These are phyloP conservation scores for Tardiomyces depauwii DNA, from an alignment of 1,139 yeast genomes.

Conservation along the genomic window DNA sequence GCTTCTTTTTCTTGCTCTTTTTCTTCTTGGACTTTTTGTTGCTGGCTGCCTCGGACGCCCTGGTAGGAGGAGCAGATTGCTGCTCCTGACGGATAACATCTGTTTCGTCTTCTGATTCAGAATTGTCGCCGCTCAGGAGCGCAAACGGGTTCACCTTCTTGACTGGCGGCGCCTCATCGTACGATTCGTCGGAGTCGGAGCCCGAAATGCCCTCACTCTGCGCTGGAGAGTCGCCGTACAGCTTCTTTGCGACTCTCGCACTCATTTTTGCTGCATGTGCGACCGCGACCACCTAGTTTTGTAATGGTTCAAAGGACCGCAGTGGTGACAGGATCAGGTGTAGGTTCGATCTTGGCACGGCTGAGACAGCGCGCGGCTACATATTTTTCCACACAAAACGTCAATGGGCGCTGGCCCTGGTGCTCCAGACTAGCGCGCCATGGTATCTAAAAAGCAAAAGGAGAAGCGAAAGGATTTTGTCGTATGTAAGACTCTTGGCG, in stretches of 20 bases:
- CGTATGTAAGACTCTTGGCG: no score
- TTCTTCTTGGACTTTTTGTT: constrained; percentile 8
- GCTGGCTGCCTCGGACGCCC: not conserved
- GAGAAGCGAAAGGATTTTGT: constrained; percentile 66
- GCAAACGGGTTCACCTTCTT: constrained; percentile 41
- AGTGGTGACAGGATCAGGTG: no score
- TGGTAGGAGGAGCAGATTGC: constrained; percentile 2
- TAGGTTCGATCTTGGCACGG: no score
- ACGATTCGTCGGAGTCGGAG: constrained; percentile 4
- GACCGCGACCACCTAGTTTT: no score
- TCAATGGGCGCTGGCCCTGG: no score
- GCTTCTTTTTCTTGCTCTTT: constrained; percentile 9
- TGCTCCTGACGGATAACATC: constrained; percentile 11
- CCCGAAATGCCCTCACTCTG: constrained; percentile 3
- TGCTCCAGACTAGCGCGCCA: constrained; percentile 3
- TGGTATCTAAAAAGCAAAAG: constrained; percentile 40
- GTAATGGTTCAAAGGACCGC: no score
- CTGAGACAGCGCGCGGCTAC: no score
- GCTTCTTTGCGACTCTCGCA: constrained; percentile 13
- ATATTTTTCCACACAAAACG: no score
- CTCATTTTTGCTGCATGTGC: no score
- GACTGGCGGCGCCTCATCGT: constrained; percentile 8
- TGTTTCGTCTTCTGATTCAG: constrained; percentile 24
- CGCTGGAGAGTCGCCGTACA: constrained; percentile 7
- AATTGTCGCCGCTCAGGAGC: constrained; percentile 35